These are phyloP conservation scores for Leucocoprinus birnbaumii DNA, from an alignment of 768 basidiomycete genomes.

Conservation along the genomic window DNA sequence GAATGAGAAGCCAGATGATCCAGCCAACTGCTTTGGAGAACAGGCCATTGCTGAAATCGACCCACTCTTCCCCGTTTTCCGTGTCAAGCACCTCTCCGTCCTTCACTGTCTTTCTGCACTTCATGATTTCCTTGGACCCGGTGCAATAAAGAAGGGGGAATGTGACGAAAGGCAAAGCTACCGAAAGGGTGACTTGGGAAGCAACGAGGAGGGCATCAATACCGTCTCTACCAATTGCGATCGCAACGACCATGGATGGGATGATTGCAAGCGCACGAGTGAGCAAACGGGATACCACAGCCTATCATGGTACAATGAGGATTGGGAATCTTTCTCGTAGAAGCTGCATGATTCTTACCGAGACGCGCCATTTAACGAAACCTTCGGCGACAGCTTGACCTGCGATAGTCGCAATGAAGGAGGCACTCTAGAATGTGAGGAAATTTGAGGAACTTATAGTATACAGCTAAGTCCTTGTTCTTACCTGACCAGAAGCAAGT, in stretches of 20 bases:
- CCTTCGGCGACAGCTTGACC: conserved; percentile 82
- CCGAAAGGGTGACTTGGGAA: conserved; percentile 70
- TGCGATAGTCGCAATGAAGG: conserved; percentile 54
- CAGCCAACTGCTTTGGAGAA: conserved; percentile 39
- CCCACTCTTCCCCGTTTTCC: neutral
- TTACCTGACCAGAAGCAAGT: conserved; percentile 72
- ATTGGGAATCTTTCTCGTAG: neutral
- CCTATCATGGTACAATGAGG: too few relatives aligned
- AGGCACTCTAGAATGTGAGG: too few relatives aligned
- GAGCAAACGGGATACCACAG: conserved; percentile 63
- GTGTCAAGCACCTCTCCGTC: too few relatives aligned
- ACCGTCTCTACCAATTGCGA: conserved; percentile 60
- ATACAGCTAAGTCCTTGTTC: conserved; percentile 52
- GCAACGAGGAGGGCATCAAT: conserved; percentile 68
- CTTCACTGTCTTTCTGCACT: too few relatives aligned
- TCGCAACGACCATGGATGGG: conserved; percentile 65
- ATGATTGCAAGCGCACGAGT: conserved; percentile 70
- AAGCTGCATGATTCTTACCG: conserved; percentile 27
- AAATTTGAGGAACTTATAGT: too few relatives aligned
- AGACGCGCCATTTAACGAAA: conserved; percentile 73
- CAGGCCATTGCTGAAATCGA: conserved; percentile 40
- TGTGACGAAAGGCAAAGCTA: conserved; percentile 73
- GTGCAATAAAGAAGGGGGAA: conserved; percentile 73
- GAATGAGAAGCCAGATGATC: conserved; percentile 40
- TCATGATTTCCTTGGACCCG: conserved; percentile 48